Percentiles rank a stretch among this genome's conserved stretches.
Evolutionary conservation across 2,329 filamentous ascomycete genomes (phyloP).

Genomic region (Fusarium haematococcum): DNA sequence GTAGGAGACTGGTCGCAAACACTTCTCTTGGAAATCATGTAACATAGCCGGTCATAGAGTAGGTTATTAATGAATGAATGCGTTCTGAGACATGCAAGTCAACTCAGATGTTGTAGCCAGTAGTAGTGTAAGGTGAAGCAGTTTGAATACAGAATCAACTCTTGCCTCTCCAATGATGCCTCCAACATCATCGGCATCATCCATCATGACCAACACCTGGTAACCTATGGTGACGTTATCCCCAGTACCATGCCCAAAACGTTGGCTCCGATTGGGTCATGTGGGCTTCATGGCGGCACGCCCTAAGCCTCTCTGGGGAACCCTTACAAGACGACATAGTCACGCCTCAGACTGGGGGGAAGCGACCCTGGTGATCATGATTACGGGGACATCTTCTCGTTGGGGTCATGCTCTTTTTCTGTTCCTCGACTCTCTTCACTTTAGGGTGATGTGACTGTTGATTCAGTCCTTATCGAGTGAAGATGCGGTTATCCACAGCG

Average conservation of each 20-base stretch:
- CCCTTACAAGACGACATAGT: slow-evolving; percentile 16
- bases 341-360: slow-evolving; percentile 8
- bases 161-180: neutral
- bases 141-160: neutral
- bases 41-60: slow-evolving; percentile 8
- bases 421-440: neutral
- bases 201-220: neutral
- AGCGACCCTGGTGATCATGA: slow-evolving; percentile 20
- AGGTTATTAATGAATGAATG: neutral
- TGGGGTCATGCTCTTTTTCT: neutral
- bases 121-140: neutral
- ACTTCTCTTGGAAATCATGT: slow-evolving; percentile 16
- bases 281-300: slow-evolving; percentile 15
- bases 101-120: neutral
- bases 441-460: neutral
- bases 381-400: neutral
- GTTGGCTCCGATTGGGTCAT: slow-evolving; percentile 29
- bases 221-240: slow-evolving; percentile 32
- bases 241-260: slow-evolving; percentile 4
- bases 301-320: slow-evolving; percentile 22
- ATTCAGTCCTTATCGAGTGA: neutral
- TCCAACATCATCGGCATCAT: neutral
- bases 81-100: neutral
- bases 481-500: slow-evolving; percentile 18
- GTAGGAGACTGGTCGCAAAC: slow-evolving; percentile 4